Conservation (phyloP, 1,139 yeast genomes). For the Suhomyces wounanorum region DNA sequence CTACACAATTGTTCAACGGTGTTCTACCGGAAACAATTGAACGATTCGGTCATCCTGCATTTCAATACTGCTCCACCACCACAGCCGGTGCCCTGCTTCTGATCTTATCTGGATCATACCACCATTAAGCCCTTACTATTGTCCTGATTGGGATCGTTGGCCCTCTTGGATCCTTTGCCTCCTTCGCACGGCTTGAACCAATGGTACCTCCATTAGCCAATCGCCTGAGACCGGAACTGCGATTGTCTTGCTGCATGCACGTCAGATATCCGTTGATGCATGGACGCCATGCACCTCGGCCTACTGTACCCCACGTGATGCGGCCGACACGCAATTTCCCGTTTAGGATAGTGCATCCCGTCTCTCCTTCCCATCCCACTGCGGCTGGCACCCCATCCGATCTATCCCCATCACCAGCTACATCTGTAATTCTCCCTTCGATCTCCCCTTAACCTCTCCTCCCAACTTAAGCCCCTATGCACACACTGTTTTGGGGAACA, state of each 20-base stretch:
- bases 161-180: background rate
- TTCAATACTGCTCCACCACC: background rate
- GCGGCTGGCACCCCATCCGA: slow-evolving; percentile 1
- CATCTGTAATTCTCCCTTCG: background rate
- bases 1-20: background rate
- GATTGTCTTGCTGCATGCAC: slow-evolving; percentile 1
- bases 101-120: background rate
- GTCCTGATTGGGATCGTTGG: background rate
- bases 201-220: background rate
- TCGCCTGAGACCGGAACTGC: slow-evolving; percentile 1
- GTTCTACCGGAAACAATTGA: background rate
- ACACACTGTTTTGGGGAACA: background rate
- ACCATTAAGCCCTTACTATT: background rate
- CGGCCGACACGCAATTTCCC: background rate
- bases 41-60: background rate
- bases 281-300: background rate
- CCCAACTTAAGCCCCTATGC: background rate
- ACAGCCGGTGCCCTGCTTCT: background rate
- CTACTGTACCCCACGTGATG: background rate
- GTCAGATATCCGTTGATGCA: slow-evolving; percentile 7
- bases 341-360: background rate
- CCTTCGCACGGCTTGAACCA: background rate
- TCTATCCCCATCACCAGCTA: slow-evolving; percentile 1
- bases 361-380: background rate
- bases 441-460: background rate